Evolutionary conservation across 2,329 filamentous ascomycete genomes (phyloP), one percentile per base, ranked within the genome.

Genomic region (Magnaporthiopsis poae): DNA sequence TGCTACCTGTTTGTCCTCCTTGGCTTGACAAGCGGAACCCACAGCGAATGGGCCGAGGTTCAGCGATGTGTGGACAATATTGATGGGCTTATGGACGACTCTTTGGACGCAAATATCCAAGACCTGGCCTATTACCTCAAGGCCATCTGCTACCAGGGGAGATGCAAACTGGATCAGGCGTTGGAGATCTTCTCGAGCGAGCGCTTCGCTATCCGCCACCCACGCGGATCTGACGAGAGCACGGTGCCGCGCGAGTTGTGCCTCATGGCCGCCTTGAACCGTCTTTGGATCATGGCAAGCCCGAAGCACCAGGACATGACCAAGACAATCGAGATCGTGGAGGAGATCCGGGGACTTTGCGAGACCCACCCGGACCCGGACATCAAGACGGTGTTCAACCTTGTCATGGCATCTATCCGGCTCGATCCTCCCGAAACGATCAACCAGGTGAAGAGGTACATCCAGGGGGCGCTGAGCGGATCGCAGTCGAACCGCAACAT

Each of bases 101-200:
- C 74, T 68, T 78, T 72, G 68, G 80, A 79, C 73, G 78, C 73
- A 69, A 80, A 80, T 2, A 81, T 87, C 52, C 75, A 76, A 31
- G 78, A 86, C 46, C 80, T 90, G 61, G 81, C 85, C 8, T 79
- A 85, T 61, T 97, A 97, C 75, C 85, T 96, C 25, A 81, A 83
- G 0, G 93, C 90, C 0, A 84, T 90, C 9, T 89, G 92, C 71
- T 81, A 87, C 65, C 94, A 97, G 78, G 90, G 89, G 25, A 88
- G 83, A 5, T 92, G 92, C 21, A 83, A 92, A 69, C 81, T 95
- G 1, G 79, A 85, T n/a, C 78, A 79, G 2, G 92, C 94, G 3
- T 78, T 92, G 18, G 71, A 79, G 3, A 82, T 88, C 12, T 96
- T 91, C 76, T 82, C 85, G 68, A 83, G 86, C 60, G 78, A 82